Percentiles rank a stretch among this genome's conserved stretches.
Conservation (phyloP, 805 yeast species). For the Pichia rugopelliculosa region DNA sequence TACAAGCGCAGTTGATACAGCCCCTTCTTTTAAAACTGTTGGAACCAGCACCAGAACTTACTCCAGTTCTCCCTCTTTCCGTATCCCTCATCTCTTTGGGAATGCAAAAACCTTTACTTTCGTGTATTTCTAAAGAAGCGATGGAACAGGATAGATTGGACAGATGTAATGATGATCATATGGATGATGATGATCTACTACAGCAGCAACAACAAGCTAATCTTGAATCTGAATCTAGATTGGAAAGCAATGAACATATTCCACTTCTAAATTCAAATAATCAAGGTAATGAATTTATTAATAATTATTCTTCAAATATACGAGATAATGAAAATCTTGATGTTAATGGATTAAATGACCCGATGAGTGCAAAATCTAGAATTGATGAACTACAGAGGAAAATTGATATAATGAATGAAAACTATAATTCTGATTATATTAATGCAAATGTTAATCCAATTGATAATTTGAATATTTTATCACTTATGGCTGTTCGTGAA, state of each 20-base stretch:
- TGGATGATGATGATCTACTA: background rate
- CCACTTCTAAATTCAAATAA: background rate
- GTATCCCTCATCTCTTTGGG: constrained; percentile 25
- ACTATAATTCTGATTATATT: constrained; percentile 21
- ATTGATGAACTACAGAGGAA: constrained; percentile 10
- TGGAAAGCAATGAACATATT: background rate
- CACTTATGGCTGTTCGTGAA: constrained; percentile 23
- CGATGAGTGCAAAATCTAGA: background rate
- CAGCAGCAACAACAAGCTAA: background rate
- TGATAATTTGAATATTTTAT: constrained; percentile 26
- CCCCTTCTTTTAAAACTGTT: constrained; percentile 24
- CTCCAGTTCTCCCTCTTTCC: constrained; percentile 22
- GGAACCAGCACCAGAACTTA: constrained; percentile 20
- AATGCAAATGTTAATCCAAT: constrained; percentile 24
- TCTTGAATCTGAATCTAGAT: background rate
- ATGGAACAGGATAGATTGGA: constrained; percentile 1
- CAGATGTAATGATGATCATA: background rate
- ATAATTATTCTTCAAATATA: background rate
- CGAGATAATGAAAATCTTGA: background rate
- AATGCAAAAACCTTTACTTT: constrained; percentile 25
- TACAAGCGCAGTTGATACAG: constrained; percentile 4
- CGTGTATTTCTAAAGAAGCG: constrained; percentile 17
- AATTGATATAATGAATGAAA: constrained; percentile 13
- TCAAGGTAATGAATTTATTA: background rate
- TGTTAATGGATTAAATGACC: background rate